Percentiles rank a stretch among this genome's conserved stretches.
Evolutionary conservation across 768 basidiomycete species (phyloP).

Genomic region (Lentinula raphanica): DNA sequence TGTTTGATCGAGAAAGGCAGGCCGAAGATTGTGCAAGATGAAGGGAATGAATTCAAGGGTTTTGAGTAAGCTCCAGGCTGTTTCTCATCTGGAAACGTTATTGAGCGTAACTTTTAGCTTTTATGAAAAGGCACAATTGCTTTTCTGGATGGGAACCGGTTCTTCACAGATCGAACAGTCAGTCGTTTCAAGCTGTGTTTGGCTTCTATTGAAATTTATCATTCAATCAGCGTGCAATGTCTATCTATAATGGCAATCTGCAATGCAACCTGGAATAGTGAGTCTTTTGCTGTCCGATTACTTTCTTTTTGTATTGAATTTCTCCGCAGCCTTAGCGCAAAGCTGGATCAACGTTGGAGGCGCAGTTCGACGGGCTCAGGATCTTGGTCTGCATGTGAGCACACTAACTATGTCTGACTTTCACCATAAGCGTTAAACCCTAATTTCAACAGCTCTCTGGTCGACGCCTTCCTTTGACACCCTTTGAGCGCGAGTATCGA

Average conservation of each 20-base stretch:
- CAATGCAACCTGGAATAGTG: conserved; percentile 17
- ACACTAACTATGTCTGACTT: neutral
- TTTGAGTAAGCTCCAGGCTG: conserved; percentile 10
- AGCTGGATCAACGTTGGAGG: conserved; percentile 17
- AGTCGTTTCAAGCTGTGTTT: neutral
- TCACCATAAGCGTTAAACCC: neutral
- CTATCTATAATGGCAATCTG: conserved; percentile 14
- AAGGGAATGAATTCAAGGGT: conserved; percentile 9
- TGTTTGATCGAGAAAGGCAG: conserved; percentile 5
- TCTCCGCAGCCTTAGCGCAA: conserved; percentile 13
- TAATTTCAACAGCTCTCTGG: conserved; percentile 9
- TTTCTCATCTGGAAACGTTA: neutral
- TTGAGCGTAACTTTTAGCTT: neutral
- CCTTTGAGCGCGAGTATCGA: conserved; percentile 14
- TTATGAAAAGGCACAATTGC: conserved; percentile 14
- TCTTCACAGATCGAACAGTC: conserved; percentile 15
- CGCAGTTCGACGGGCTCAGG: conserved; percentile 15
- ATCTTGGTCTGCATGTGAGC: conserved; percentile 15
- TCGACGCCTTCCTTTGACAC: conserved; percentile 7
- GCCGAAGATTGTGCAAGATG: neutral
- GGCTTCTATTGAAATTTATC: neutral
- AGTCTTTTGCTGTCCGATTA: neutral
- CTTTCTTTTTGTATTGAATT: neutral
- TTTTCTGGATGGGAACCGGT: conserved; percentile 14
- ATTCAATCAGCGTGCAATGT: conserved; percentile 12